Base-by-base conservation (phyloP, 176 grass and related monocot genomes). In the Oryza rufipogon region DNA sequence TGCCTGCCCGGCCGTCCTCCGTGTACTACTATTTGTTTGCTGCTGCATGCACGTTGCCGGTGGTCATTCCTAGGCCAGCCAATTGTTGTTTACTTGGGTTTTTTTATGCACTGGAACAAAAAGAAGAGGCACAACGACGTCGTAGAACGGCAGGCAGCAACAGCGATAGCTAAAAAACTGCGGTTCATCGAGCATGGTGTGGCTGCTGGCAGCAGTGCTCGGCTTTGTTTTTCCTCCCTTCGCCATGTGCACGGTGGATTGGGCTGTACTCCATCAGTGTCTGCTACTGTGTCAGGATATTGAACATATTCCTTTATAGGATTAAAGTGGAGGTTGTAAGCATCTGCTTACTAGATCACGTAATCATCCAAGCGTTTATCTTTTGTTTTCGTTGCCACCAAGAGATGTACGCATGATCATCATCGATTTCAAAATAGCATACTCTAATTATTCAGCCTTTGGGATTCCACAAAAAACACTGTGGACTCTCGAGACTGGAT, bases 221-320 rank as follows among this genome's bases (percentile, higher is more conserved):
- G 54, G 13, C 70, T 74, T 64, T 65, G 78, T n/a, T n/a, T 1
- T 32, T 38, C 86, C 20, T 47, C 9, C 15, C 64, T 34, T 63
- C 36, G 30, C 7, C 89, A 90, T 80, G 89, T 87, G 88, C 88
- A 73, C 47, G 84, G 20, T 60, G 84, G 79, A 78, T 90, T 86
- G 47, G 64, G 80, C 3, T 48, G 15, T 51, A 90, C 88, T 90
- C 75, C 80, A 84, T 49, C 69, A 44, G 63, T 48, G 75, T 1
- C 49, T 9, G 88, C 19, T 60, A 25, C 61, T 34, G 49, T 79
- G 80, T 83, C 80, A 90, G 80, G 61, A 64, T 63, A 48, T 19
- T 51, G 26, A 23, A 75, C 68, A 73, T 73, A 61, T 86, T 78
- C 79, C 83, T 71, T 86, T 28, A 28, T 28, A 19, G 33, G 23